Evolutionary conservation across 495 filamentous ascomycete genomes (phyloP), one percentile per base, ranked within the genome.

Genomic region (Penicillium malachiteum): DNA sequence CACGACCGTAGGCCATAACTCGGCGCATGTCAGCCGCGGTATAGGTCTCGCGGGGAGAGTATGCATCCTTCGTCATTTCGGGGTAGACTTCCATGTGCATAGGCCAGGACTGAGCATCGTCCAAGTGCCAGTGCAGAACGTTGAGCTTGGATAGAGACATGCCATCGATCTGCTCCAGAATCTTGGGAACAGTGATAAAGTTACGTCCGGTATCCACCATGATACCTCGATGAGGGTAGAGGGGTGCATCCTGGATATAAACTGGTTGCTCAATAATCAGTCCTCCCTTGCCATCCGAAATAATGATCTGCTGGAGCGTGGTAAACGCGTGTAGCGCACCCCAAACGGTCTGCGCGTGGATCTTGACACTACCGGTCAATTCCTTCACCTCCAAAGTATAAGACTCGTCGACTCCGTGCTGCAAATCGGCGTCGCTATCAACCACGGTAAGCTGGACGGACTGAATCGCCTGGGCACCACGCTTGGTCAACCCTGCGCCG

Each of bases 301-400:
- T 81, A 48, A 83, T 67, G 12, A 83, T 56, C 58, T 83, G 80
- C 54, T 78, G 76, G 32, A 83, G 63, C 9, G 82, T 85, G n/a
- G 80, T 83, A 55, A 85, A 81, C 12, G 81, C 82, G 62, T 82
- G 80, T 7, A 85, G 63, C n/a, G 77, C 79, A 32, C 81, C 82
- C 73, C 78, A 79, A 52, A 74, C 67, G 0, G 81, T 81, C 50
- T 78, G 57, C 21, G 80, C 67, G 3, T 66, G 76, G 60, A 85
- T 79, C 9, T 62, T 62, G 54, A 82, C 69, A 32, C 48, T 65
- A 46, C 56, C 59, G 1, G 72, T 69, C 16, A 52, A 57, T 10
- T 66, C 59, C 7, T 54, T 39, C 35, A 82, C 72, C 14, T 75
- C 69, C 16, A 85, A 57, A n/a, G 77, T 79, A 61, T 84, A 85